Evolutionary conservation across 768 basidiomycete genomes (phyloP).

Genomic region (Suillus spraguei): DNA sequence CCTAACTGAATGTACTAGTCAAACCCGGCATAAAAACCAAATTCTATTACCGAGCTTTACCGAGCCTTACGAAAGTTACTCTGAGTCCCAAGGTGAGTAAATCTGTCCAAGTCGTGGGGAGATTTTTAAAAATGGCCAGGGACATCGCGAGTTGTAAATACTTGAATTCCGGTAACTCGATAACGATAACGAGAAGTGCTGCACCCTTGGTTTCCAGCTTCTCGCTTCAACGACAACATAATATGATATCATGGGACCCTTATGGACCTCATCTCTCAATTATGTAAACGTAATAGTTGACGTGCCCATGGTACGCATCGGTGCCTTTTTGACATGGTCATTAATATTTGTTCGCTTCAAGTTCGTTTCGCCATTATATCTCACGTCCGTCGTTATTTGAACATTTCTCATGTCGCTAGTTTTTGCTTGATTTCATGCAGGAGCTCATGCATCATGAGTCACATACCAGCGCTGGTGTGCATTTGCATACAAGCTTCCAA

Average conservation of each 20-base stretch:
- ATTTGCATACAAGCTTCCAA: background rate
- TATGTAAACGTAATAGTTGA: background rate
- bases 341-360: background rate
- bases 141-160: background rate
- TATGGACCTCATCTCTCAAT: background rate
- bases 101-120: too few species aligned
- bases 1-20: too few species aligned
- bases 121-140: too few species aligned
- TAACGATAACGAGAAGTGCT: background rate
- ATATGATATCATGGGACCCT: background rate
- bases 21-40: too few species aligned
- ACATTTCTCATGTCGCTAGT: background rate
- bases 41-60: too few species aligned
- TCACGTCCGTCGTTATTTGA: background rate
- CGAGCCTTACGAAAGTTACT: too few species aligned
- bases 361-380: background rate
- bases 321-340: background rate
- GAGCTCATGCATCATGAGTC: background rate
- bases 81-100: too few species aligned
- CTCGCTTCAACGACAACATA: background rate
- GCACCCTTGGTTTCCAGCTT: background rate
- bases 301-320: background rate
- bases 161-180: too few species aligned
- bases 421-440: background rate
- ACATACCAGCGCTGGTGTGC: background rate